Evolutionary conservation across 768 basidiomycete genomes (phyloP), one percentile per base, ranked within the genome.

Genomic region (Sistotremastrum suecicum): DNA sequence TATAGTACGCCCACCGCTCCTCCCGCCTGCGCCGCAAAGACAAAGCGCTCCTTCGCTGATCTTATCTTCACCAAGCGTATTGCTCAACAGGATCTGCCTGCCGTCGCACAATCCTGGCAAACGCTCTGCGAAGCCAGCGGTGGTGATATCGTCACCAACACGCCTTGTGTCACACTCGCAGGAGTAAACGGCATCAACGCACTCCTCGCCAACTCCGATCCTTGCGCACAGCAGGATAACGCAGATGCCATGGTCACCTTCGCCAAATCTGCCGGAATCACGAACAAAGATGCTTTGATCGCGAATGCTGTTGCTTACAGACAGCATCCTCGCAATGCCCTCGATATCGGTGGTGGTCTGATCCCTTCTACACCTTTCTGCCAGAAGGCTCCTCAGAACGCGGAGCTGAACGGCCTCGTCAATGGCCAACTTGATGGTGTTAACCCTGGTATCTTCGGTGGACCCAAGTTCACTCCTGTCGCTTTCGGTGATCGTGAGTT

Each of bases 371-470:
- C 66, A n/a, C 62, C 68, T 10, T 76, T 73, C 60, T 78, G 75
- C 58, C 70, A 70, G 57, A 69, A 63, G 48, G 65, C 70, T 1
- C 74, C 74, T 12, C 66, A 63, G 55, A 75, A 76, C 49, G 12
- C 63, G 10, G 63, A 73, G 50, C 64, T 76, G 12, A 63, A 64
- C 44, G 72, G 72, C 1, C 56, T 75, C 3, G 66, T 71, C 10
- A 71, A 76, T 51, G 66, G 63, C n/a, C 74, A 75, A 51, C 70
- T 75, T 47, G 66, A 69, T 20, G 67, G 64, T 37, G 72, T 74
- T 42, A 65, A 75, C 50, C 70, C 72, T 7, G 60, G 70, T 28
- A 43, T 75, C 20, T 76, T 73, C 57, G 75, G 74, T 47, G 70
- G 71, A 49, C 71, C 70, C 12, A 66, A 66, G 8, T 48, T 54